A percentile compares a stretch with the other conserved stretches of the same genome.
phyloP scores from a whole-genome alignment of 495 filamentous ascomycete genomes.

The Penicillium lividum region DNA sequence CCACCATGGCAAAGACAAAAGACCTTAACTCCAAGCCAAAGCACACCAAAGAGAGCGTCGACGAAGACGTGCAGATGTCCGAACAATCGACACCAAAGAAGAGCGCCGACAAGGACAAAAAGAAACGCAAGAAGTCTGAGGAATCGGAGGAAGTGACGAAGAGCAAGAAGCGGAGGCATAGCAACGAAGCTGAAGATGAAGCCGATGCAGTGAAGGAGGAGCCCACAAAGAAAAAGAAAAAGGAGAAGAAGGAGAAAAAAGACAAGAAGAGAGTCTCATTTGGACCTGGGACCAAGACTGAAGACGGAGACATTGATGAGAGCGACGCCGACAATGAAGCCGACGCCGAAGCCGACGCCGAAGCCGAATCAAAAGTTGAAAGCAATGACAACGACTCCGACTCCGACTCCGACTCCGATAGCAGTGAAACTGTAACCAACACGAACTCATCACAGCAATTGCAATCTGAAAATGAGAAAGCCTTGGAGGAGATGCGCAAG shows the following conservation, averaged over 20 bases:
- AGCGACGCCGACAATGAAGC: conserved; percentile 17
- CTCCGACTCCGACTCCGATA: conserved; percentile 20
- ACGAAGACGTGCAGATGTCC: conserved; percentile 29
- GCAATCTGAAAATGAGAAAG: conserved; percentile 17
- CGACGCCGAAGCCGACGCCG: conserved; percentile 33
- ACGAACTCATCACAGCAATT: conserved; percentile 17
- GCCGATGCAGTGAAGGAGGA: conserved; percentile 13
- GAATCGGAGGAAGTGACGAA: conserved; percentile 16
- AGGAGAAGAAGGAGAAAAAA: conserved; percentile 22
- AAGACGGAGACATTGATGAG: conserved; percentile 47
- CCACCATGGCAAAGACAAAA: conserved; percentile 23
- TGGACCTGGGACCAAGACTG: conserved; percentile 64
- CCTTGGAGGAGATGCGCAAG: conserved; percentile 29
- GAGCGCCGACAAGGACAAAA: conserved; percentile 26
- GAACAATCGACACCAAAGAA: conserved; percentile 20
- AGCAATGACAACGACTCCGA: conserved; percentile 12
- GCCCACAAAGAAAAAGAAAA: conserved; percentile 22
- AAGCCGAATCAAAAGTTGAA: background rate
- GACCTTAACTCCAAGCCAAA: conserved; percentile 3
- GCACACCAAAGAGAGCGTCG: conserved; percentile 60
- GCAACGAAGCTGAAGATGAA: conserved; percentile 19
- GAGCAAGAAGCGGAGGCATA: conserved; percentile 28
- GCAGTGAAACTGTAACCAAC: conserved; percentile 14
- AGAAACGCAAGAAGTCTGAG: conserved; percentile 23
- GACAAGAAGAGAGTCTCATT: conserved; percentile 71